Percentiles rank a stretch among this genome's conserved stretches.
These are phyloP conservation scores for Aspergillus diversus DNA, from an alignment of 495 filamentous ascomycete species.

Conservation along the genomic window DNA sequence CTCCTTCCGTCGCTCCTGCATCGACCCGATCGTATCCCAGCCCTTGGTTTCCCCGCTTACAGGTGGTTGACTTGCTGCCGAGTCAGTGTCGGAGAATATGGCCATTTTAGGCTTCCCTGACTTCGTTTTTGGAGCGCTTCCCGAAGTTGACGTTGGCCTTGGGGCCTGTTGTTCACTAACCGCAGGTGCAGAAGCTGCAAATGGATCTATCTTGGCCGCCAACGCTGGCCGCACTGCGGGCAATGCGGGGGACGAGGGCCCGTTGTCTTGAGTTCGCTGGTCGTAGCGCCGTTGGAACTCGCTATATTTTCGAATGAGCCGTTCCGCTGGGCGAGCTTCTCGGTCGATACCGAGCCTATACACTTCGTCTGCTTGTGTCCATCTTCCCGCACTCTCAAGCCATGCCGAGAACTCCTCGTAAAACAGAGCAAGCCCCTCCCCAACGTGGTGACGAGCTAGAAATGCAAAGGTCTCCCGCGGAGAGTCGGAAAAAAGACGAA, in stretches of 20 bases:
- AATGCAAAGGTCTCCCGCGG: conserved; percentile 93
- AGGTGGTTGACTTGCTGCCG: conserved; percentile 45
- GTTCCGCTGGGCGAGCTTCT: conserved; percentile 80
- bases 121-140: conserved; percentile 58
- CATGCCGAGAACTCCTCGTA: conserved; percentile 97
- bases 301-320: conserved; percentile 82
- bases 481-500: conserved; percentile 86
- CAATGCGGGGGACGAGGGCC: conserved; percentile 82
- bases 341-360: conserved; percentile 85
- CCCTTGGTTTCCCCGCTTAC: conserved; percentile 62
- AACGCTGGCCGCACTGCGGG: conserved; percentile 83
- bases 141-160: conserved; percentile 42
- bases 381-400: conserved; percentile 82
- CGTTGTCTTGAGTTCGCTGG: conserved; percentile 59
- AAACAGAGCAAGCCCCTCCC: conserved; percentile 86
- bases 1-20: conserved; percentile 90
- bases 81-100: conserved; percentile 80
- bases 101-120: conserved; percentile 77
- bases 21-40: conserved; percentile 89
- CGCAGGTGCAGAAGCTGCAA: conserved; percentile 51
- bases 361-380: conserved; percentile 92
- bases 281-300: conserved; percentile 85
- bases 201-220: conserved; percentile 83
- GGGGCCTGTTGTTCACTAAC: conserved; percentile 69
- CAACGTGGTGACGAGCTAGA: conserved; percentile 83